Evolutionary conservation across 2,329 filamentous ascomycete species (phyloP).

Genomic region (Botryotinia calthae): DNA sequence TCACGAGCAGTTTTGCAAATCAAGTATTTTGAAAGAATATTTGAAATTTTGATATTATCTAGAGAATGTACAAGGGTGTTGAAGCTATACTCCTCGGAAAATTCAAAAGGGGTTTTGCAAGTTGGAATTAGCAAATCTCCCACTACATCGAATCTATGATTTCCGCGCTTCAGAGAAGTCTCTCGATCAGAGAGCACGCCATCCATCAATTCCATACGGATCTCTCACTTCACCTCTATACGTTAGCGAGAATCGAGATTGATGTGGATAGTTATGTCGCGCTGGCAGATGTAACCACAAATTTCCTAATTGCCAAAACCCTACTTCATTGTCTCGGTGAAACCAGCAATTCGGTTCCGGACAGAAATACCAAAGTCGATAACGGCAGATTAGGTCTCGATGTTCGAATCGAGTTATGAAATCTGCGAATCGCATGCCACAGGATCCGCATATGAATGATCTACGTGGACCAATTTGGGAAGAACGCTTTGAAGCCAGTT

Average conservation of each 20-base stretch:
- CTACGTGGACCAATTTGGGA: not conserved
- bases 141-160: not conserved
- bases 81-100: not conserved
- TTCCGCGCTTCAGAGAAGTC: not conserved
- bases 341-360: not conserved
- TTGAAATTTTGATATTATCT: not conserved
- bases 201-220: rapidly evolving
- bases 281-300: not conserved
- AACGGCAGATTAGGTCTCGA: not conserved
- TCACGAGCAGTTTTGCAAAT: not conserved
- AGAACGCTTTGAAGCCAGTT: not conserved
- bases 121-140: rapidly evolving
- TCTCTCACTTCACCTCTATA: not conserved
- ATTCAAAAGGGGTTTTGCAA: not conserved
- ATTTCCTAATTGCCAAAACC: rapidly evolving
- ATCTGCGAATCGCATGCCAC: not conserved
- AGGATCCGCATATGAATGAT: rapidly evolving
- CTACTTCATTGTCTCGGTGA: not conserved
- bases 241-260: rapidly evolving
- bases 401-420: no score
- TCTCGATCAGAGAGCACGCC: not conserved
- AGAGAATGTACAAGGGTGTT: not conserved
- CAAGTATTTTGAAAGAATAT: not conserved
- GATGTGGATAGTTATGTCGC: rapidly evolving
- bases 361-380: not conserved